These are phyloP conservation scores for Ampelocalamus luodianensis DNA, from an alignment of 176 grass and related monocot species.

Conservation along the genomic window DNA sequence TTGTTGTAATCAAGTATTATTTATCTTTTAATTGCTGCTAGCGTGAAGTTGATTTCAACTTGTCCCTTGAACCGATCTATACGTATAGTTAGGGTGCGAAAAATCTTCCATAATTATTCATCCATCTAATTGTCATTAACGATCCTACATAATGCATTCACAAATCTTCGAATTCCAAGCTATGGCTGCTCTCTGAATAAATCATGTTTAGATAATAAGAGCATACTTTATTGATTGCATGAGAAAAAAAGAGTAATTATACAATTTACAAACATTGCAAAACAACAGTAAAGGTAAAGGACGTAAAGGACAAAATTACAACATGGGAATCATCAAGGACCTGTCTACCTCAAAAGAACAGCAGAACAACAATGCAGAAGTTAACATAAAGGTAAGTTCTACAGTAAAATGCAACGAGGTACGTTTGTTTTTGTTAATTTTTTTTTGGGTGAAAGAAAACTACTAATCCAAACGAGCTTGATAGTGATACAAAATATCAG, in stretches of 20 bases:
- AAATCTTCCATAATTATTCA: no score
- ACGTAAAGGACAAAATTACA: neutral
- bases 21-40: no score
- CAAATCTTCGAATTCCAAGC: slow-evolving; percentile 75
- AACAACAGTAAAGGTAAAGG: neutral
- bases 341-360: slow-evolving; percentile 17
- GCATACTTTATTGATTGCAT: slow-evolving; percentile 23
- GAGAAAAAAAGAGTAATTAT: neutral
- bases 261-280: slow-evolving; percentile 1
- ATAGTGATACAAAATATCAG: slow-evolving; percentile 4
- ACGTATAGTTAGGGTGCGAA: no score
- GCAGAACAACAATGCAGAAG: slow-evolving; percentile 9
- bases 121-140: no score
- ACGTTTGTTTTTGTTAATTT: neutral
- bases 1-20: no score
- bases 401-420: slow-evolving; percentile 16
- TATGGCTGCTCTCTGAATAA: slow-evolving; percentile 61
- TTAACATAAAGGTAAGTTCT: neutral
- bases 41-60: no score
- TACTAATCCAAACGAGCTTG: neutral
- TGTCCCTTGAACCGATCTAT: no score
- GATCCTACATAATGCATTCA: no score
- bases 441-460: neutral
- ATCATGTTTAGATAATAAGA: slow-evolving; percentile 31
- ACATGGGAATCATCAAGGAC: slow-evolving; percentile 4